Percentiles rank a stretch among this genome's conserved stretches.
Conservation (phyloP, 2,329 filamentous ascomycete genomes). For the Fusarium ambrosium region DNA sequence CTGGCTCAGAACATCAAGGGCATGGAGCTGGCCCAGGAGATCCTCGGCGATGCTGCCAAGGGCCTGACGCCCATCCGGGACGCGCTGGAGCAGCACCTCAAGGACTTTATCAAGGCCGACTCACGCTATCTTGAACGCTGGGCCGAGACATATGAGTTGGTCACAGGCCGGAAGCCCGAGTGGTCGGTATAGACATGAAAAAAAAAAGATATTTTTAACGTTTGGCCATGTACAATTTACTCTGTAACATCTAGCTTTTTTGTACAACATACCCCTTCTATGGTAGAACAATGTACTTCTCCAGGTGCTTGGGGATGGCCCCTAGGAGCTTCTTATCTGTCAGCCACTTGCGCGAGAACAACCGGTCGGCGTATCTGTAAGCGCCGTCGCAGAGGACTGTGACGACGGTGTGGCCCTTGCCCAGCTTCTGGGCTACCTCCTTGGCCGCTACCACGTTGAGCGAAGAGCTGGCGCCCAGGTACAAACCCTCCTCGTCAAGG, state of each 20-base stretch:
- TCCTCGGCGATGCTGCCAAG: constrained; percentile 51
- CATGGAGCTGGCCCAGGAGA: constrained; percentile 59
- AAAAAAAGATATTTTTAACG: constrained; percentile 10
- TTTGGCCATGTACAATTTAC: constrained; percentile 38
- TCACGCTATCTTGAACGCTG: constrained; percentile 34
- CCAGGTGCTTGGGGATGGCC: constrained; percentile 85
- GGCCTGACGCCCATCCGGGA: constrained; percentile 57
- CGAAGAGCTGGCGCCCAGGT: constrained; percentile 92
- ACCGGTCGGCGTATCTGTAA: constrained; percentile 94
- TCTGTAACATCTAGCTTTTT: constrained; percentile 46
- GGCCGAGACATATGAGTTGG: constrained; percentile 44
- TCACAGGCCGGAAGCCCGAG: constrained; percentile 46
- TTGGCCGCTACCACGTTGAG: constrained; percentile 96
- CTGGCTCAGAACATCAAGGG: constrained; percentile 56
- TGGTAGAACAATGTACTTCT: constrained; percentile 94
- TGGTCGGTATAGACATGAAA: constrained; percentile 40
- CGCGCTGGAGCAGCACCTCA: constrained; percentile 54
- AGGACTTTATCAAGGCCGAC: constrained; percentile 45
- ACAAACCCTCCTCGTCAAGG: constrained; percentile 94
- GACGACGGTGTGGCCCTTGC: constrained; percentile 89
- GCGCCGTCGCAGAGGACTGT: constrained; percentile 96
- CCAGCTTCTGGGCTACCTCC: constrained; percentile 91
- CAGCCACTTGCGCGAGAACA: constrained; percentile 95
- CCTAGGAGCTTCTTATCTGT: constrained; percentile 84
- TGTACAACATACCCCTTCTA: constrained; percentile 57